These are phyloP conservation scores for Somion occarium DNA, from an alignment of 1,284 basidiomycete species.

Conservation along the genomic window DNA sequence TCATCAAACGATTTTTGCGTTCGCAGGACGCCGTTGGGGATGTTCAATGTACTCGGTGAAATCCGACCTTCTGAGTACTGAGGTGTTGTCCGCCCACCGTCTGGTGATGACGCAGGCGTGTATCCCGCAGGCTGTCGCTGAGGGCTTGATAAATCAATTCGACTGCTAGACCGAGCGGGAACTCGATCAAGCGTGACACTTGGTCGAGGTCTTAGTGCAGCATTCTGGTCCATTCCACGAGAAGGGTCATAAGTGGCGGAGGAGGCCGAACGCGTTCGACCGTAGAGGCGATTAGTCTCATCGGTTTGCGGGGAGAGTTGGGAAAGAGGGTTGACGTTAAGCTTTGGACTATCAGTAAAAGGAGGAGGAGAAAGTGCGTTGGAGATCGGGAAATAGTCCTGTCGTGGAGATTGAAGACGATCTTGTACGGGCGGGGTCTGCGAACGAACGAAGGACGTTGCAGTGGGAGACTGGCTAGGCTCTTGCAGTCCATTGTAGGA, in stretches of 20 bases:
- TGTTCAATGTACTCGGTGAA: conserved; percentile 17
- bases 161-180: conserved; percentile 22
- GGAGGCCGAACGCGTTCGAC: conserved; percentile 25
- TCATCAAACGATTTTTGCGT: conserved; percentile 23
- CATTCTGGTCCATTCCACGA: conserved; percentile 5
- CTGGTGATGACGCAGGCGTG: conserved; percentile 12
- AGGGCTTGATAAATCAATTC: conserved; percentile 14
- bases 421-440: conserved; percentile 23
- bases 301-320: conserved; percentile 11
- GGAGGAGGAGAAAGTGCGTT: conserved; percentile 11
- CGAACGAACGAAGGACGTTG: conserved; percentile 14
- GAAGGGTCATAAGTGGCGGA: conserved; percentile 16
- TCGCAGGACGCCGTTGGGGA: conserved; percentile 15
- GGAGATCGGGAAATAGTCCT: conserved; percentile 26
- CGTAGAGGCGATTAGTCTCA: conserved; percentile 10
- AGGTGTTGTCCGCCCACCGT: conserved; percentile 13
- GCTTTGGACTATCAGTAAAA: conserved; percentile 3
- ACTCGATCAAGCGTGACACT: conserved; percentile 22
- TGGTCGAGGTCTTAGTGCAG: conserved; percentile 13
- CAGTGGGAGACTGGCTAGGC: conserved; percentile 8
- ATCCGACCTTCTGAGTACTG: conserved; percentile 13
- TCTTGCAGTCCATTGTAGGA: conserved; percentile 23
- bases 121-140: conserved; percentile 12
- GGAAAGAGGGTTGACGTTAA: conserved; percentile 14
- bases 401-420: conserved; percentile 28